These are phyloP conservation scores for Suillus subluteus DNA, from an alignment of 768 basidiomycete species.

Conservation along the genomic window DNA sequence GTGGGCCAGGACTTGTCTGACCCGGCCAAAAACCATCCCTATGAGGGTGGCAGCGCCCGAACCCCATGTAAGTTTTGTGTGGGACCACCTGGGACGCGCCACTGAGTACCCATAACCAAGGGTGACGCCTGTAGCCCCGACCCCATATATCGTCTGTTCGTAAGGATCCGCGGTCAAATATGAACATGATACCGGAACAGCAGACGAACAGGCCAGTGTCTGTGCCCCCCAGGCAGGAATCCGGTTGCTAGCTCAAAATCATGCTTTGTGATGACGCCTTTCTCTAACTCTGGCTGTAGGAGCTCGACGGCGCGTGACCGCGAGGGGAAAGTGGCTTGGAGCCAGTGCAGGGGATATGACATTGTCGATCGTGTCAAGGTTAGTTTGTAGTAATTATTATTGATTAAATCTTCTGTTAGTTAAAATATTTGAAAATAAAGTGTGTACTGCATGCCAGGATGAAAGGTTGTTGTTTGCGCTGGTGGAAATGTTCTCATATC, in stretches of 20 bases:
- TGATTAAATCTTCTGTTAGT: neutral
- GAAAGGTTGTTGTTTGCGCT: neutral
- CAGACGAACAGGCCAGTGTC: conserved; percentile 46
- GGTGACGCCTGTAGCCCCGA: conserved; percentile 27
- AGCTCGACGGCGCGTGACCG: conserved; percentile 37
- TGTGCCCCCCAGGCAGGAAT: conserved; percentile 56
- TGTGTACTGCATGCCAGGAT: too few species aligned
- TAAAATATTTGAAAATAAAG: neutral
- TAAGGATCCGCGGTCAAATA: conserved; percentile 8
- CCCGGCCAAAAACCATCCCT: conserved; percentile 39
- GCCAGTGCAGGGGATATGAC: conserved; percentile 40
- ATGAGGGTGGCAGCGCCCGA: conserved; percentile 27
- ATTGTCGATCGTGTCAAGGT: conserved; percentile 19
- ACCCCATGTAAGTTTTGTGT: conserved; percentile 28
- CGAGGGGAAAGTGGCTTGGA: conserved; percentile 49
- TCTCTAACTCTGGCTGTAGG: conserved; percentile 35
- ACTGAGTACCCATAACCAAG: conserved; percentile 30
- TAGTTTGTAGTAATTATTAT: neutral
- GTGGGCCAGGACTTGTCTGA: conserved; percentile 33
- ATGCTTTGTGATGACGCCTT: conserved; percentile 33
- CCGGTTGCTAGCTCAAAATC: conserved; percentile 59
- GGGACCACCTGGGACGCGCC: conserved; percentile 33
- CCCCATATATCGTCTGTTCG: conserved; percentile 26
- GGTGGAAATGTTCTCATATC: conserved; percentile 3
- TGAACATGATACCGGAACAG: conserved; percentile 15